These are phyloP conservation scores for Athelia sp. DNA, from an alignment of 1,284 basidiomycete species.

Conservation along the genomic window DNA sequence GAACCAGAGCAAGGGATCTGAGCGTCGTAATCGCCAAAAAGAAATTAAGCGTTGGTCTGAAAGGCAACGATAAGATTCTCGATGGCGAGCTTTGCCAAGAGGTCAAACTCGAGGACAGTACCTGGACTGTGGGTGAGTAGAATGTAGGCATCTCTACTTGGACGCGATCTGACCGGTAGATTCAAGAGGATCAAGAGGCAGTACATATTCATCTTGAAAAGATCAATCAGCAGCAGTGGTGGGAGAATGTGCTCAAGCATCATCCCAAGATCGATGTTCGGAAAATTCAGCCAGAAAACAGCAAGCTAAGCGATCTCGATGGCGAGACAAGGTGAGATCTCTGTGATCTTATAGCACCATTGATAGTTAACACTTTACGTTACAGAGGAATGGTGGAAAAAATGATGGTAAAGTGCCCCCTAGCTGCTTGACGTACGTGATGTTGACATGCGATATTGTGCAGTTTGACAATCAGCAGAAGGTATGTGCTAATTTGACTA, in stretches of 20 bases:
- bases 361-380: not conserved
- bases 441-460: conserved; percentile 8
- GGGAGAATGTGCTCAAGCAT: conserved; percentile 94
- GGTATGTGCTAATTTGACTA: conserved; percentile 33
- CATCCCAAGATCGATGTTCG: conserved; percentile 97
- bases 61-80: conserved; percentile 81
- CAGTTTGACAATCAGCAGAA: conserved; percentile 98
- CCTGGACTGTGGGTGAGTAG: conserved; percentile 87
- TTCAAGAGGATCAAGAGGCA: conserved; percentile 71
- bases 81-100: conserved; percentile 92
- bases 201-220: conserved; percentile 86
- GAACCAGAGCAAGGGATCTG: conserved; percentile 81
- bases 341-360: conserved; percentile 1
- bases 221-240: conserved; percentile 87
- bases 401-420: conserved; percentile 85
- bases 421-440: not conserved
- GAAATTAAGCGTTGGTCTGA: conserved; percentile 80
- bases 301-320: conserved; percentile 94
- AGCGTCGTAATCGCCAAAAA: conserved; percentile 75
- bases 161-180: conserved; percentile 3
- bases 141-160: conserved; percentile 7
- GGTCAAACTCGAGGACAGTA: conserved; percentile 94
- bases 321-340: conserved; percentile 74
- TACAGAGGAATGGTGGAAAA: conserved; percentile 96
- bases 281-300: conserved; percentile 95